Conservation (phyloP, 1,284 basidiomycete species). For the Ustanciosporium gigantosporum region DNA sequence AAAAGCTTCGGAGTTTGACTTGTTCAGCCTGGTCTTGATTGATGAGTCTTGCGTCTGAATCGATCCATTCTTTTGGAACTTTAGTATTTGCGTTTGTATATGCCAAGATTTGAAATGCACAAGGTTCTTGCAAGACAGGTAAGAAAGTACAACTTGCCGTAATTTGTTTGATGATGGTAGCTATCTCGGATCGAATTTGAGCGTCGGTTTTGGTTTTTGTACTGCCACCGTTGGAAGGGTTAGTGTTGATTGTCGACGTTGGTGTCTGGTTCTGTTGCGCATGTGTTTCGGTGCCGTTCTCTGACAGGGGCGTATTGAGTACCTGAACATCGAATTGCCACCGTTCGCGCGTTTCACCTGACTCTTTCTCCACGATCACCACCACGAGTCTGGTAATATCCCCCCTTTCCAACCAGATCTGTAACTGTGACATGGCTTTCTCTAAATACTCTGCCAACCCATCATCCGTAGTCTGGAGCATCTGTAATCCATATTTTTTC, state of each 20-base stretch:
- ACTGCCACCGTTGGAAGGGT: not conserved
- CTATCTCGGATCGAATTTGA: conserved; percentile 95
- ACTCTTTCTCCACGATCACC: conserved; percentile 93
- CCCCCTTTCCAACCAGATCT: conserved; percentile 82
- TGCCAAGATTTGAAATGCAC: conserved; percentile 87
- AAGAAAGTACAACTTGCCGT: conserved; percentile 93
- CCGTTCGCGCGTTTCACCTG: conserved; percentile 84
- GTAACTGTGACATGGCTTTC: conserved; percentile 78
- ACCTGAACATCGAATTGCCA: conserved; percentile 98
- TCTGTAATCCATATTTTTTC: conserved; percentile 95
- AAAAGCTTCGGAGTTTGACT: conserved; percentile 68
- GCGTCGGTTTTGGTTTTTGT: conserved; percentile 69
- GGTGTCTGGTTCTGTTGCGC: not conserved
- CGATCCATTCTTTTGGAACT: conserved; percentile 87
- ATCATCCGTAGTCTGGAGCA: conserved; percentile 90
- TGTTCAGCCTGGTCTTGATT: conserved; percentile 94
- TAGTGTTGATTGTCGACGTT: not conserved
- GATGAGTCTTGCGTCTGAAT: conserved; percentile 91
- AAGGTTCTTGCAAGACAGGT: conserved; percentile 90
- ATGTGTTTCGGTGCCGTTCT: not conserved
- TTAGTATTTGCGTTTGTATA: conserved; percentile 74
- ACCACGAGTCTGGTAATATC: conserved; percentile 89
- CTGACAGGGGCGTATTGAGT: conserved; percentile 58
- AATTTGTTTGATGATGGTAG: conserved; percentile 97
- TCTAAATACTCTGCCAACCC: conserved; percentile 88